A percentile compares a stretch with the other conserved stretches of the same genome.
Conservation (phyloP, 371 early-diverging fungal genomes). For the Mortierella sp. region DNA sequence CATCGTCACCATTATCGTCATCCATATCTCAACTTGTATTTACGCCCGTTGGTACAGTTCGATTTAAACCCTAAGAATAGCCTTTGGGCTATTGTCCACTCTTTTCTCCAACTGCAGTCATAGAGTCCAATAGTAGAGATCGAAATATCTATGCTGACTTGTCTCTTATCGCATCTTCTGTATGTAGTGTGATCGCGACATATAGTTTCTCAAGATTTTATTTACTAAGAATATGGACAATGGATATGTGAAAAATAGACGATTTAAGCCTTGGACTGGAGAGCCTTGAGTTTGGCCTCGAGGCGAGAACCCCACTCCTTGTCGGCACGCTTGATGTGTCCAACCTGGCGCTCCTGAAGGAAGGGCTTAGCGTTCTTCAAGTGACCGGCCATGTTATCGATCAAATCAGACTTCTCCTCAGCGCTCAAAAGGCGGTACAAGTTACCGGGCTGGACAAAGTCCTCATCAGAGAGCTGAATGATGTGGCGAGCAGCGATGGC, state of each 20-base stretch:
- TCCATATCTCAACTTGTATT: too few relatives aligned
- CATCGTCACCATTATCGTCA: too few relatives aligned
- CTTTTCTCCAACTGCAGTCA: too few relatives aligned
- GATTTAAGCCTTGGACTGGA: constrained; percentile 56
- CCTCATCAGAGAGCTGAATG: constrained; percentile 65
- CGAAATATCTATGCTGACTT: too few relatives aligned
- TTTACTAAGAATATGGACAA: constrained; percentile 20
- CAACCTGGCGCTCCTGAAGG: constrained; percentile 82
- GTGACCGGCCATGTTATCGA: constrained; percentile 79
- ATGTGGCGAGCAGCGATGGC: constrained; percentile 56
- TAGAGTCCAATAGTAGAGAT: too few relatives aligned
- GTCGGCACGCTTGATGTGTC: constrained; percentile 82
- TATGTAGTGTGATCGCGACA: too few relatives aligned
- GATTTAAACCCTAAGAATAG: too few relatives aligned
- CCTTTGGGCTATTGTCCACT: too few relatives aligned
- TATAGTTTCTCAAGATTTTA: not conserved
- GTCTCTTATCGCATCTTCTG: too few relatives aligned
- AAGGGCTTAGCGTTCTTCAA: constrained; percentile 78
- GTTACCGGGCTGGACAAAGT: constrained; percentile 81
- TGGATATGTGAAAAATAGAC: not conserved
- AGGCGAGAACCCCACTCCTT: constrained; percentile 79
- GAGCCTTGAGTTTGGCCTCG: constrained; percentile 62
- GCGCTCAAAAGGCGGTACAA: constrained; percentile 75
- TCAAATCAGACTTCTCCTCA: constrained; percentile 76
- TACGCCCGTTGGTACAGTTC: too few relatives aligned